phyloP scores from a whole-genome alignment of 768 basidiomycete genomes.

The Mycena polygramma region DNA sequence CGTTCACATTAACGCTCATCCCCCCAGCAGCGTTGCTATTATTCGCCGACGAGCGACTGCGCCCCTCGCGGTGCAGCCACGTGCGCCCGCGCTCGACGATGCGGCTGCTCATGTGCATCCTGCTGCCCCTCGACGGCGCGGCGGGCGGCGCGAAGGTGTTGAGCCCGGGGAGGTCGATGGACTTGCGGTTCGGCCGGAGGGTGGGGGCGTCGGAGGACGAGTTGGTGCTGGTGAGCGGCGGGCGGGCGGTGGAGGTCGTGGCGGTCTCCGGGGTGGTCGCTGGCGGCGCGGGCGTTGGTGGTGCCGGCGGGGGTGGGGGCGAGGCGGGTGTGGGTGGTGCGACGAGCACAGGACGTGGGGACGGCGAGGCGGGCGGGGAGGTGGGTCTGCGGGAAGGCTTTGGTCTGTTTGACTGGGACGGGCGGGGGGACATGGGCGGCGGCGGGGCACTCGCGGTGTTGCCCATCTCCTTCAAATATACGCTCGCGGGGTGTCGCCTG shows the following conservation, averaged over 20 bases:
- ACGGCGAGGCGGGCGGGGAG: not conserved
- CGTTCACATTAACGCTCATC: not conserved
- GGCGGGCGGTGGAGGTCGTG: not conserved
- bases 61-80: conserved; percentile 25
- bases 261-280: not conserved
- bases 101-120: conserved; percentile 20
- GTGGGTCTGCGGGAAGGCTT: not conserved
- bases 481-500: too few species aligned
- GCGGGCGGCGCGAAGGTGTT: conserved; percentile 31
- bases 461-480: not conserved
- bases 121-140: not conserved
- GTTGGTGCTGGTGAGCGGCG: not conserved
- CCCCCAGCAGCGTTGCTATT: not conserved
- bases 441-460: conserved; percentile 1
- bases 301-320: not conserved
- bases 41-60: not conserved
- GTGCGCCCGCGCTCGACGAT: conserved; percentile 28
- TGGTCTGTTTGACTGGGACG: not conserved
- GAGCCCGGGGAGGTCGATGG: conserved; percentile 38
- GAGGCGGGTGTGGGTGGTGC: not conserved
- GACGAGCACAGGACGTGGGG: not conserved
- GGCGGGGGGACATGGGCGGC: not conserved
- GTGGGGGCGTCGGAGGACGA: not conserved
- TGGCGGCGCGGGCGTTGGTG: not conserved
- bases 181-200: conserved; percentile 37